Evolutionary conservation across 768 basidiomycete genomes (phyloP), one percentile per base, ranked within the genome.

Genomic region (Lactarius hatsudake): DNA sequence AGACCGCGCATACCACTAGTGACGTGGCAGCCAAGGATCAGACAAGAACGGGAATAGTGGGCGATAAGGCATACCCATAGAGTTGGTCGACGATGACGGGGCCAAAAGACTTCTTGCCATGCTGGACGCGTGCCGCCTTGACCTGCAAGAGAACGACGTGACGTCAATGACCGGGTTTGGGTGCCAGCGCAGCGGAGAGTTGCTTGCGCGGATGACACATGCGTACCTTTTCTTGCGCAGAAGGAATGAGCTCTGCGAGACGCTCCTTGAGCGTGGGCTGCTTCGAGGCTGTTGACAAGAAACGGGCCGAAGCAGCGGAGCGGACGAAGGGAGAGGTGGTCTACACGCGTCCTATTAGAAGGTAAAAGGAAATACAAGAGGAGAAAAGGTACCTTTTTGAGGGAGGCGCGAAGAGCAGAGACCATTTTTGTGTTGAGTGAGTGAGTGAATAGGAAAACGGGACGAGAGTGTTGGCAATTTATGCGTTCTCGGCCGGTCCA

Each of bases 51-150:
- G 48, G 38, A 34, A 43, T 18, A 36, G 30, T 10, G 1, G 38
- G 48, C 42, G 38, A 68, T 67, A 28, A 28, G 40, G 64, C 84
- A 65, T 74, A 87, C 91, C 94, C 94, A 77, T 94, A 93, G 71
- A 95, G 86, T 76, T 95, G 93, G 78, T 95, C 91, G 63, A 96
- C 94, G 57, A 88, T 75, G 71, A 96, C 93, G 61, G 93, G 91
- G 43, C 96, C 96, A 73, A 98, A 96, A 17, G 91, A 77, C 82
- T 97, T 96, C 81, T 90, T 88, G 71, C 96, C 96, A 79, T 98
- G 90, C 74, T 86, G 86, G 65, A 87, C 86, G 74, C 93, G 90
- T 75, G 90, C 86, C 65, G 86, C 85, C 77, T 94, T 93, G 69
- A 93, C 91, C 91, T 93, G 72, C 9, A 59, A 57, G 53, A 26